These are phyloP conservation scores for Podochytrium sp. DNA, from an alignment of 192 early-diverging fungal genomes.

Conservation along the genomic window DNA sequence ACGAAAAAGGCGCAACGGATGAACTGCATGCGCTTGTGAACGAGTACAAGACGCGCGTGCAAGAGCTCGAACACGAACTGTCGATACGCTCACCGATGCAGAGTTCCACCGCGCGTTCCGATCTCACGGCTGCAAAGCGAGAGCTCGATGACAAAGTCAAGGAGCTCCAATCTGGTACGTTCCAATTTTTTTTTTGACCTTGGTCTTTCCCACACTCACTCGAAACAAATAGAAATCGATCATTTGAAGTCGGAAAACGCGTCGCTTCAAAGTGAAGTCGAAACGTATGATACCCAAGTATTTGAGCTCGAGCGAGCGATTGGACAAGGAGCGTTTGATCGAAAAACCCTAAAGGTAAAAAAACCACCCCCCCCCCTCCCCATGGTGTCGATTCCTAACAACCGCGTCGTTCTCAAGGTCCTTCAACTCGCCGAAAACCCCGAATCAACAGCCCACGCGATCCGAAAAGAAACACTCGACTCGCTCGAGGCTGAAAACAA, in stretches of 20 bases:
- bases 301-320: slow-evolving; percentile 63
- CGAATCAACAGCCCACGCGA: slow-evolving; percentile 63
- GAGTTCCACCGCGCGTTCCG: neutral
- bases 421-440: slow-evolving; percentile 81
- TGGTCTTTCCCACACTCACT: no score
- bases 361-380: neutral
- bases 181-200: neutral
- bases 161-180: neutral
- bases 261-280: slow-evolving; percentile 40
- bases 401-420: slow-evolving; percentile 33
- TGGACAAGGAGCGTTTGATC: slow-evolving; percentile 68
- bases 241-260: slow-evolving; percentile 37
- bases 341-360: slow-evolving; percentile 50
- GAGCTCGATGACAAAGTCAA: neutral
- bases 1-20: slow-evolving; percentile 58
- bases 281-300: slow-evolving; percentile 57
- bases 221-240: neutral
- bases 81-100: neutral
- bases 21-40: slow-evolving; percentile 68
- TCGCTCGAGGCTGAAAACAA: slow-evolving; percentile 72
- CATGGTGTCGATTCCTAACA: neutral
- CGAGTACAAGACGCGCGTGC: slow-evolving; percentile 43
- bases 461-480: slow-evolving; percentile 72
- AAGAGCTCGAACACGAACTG: slow-evolving; percentile 34
- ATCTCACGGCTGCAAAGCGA: neutral